A percentile compares a stretch with the other conserved stretches of the same genome.
These are phyloP conservation scores for Boletus rufocinnamomeus DNA, from an alignment of 768 basidiomycete species.

Conservation along the genomic window DNA sequence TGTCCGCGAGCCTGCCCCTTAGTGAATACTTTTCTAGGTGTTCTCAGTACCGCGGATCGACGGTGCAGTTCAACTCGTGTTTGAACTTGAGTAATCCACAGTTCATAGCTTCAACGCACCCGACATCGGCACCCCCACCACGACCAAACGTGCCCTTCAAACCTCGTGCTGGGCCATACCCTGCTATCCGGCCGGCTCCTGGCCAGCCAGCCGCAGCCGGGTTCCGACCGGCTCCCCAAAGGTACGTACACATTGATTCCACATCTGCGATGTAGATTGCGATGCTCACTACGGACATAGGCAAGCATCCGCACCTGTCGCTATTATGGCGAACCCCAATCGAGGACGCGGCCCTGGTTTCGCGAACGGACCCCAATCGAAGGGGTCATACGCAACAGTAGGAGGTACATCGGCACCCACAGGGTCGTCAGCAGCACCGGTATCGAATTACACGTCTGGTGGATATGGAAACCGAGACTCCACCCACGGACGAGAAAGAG, in stretches of 20 bases:
- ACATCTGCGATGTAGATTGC: not conserved
- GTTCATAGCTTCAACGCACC: constrained; percentile 75
- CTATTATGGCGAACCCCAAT: constrained; percentile 80
- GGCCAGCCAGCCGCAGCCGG: constrained; percentile 60
- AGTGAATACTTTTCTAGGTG: constrained; percentile 51
- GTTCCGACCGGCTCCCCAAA: constrained; percentile 57
- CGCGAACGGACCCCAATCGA: constrained; percentile 11
- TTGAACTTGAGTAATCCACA: constrained; percentile 87
- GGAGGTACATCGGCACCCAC: constrained; percentile 3
- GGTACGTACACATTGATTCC: constrained; percentile 11
- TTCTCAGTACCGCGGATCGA: constrained; percentile 89
- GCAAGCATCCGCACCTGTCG: constrained; percentile 48
- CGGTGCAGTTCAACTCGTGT: constrained; percentile 84
- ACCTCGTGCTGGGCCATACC: constrained; percentile 67
- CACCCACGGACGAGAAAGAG: constrained; percentile 10
- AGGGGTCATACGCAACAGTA: constrained; percentile 10
- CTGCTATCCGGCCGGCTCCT: constrained; percentile 53
- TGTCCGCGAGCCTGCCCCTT: not conserved
- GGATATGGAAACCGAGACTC: constrained; percentile 4
- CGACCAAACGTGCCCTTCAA: constrained; percentile 57
- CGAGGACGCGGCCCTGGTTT: constrained; percentile 36
- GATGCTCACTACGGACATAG: constrained; percentile 13
- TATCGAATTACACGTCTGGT: constrained; percentile 2
- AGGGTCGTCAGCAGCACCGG: not conserved
- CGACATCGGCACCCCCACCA: constrained; percentile 51